A percentile compares a stretch with the other conserved stretches of the same genome.
Evolutionary conservation across 192 early-diverging fungal genomes (phyloP).

Genomic region (Gaertneriomyces sp.): DNA sequence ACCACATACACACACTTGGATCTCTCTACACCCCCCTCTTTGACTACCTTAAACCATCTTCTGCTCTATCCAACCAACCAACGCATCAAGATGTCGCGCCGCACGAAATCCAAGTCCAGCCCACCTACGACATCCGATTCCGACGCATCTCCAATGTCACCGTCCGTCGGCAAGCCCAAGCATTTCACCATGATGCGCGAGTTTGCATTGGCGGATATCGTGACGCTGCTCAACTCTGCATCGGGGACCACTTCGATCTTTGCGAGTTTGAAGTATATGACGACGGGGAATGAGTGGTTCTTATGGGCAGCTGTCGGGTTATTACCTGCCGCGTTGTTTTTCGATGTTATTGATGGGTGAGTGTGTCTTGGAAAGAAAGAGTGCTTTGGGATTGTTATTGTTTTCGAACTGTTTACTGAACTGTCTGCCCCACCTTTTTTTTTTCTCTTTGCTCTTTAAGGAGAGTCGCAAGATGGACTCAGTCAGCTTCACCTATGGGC

Average conservation of each 20-base stretch:
- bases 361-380: neutral
- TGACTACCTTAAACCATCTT: too few relatives aligned
- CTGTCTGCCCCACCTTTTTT: neutral
- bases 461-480: conserved; percentile 73
- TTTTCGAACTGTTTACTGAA: neutral
- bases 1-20: too few relatives aligned
- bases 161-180: conserved; percentile 1
- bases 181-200: conserved; percentile 27
- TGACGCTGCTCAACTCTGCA: conserved; percentile 83
- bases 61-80: too few relatives aligned
- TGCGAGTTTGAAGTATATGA: conserved; percentile 35
- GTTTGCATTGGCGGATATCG: conserved; percentile 80
- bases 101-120: too few relatives aligned
- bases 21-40: too few relatives aligned
- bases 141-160: too few relatives aligned
- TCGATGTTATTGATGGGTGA: conserved; percentile 39
- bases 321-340: conserved; percentile 32
- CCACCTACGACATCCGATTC: too few relatives aligned
- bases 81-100: too few relatives aligned
- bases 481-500: conserved; percentile 69
- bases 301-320: conserved; percentile 32
- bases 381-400: neutral
- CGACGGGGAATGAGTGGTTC: conserved; percentile 31
- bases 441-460: conserved; percentile 2
- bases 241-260: conserved; percentile 64